Evolutionary conservation across 148 eudicot genomes (phyloP).

Genomic region (Hydrangea macrophylla): DNA sequence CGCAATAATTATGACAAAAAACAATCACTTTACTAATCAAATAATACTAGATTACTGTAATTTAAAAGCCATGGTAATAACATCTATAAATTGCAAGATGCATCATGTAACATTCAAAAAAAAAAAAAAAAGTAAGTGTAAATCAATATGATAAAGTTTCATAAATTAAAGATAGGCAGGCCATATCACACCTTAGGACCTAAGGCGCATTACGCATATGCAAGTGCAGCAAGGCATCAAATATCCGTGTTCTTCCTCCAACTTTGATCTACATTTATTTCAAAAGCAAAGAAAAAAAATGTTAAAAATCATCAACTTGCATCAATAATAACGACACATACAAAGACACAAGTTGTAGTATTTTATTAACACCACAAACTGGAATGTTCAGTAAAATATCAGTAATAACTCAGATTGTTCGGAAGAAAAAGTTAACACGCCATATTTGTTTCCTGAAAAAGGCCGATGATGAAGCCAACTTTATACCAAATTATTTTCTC

Average conservation of each 20-base stretch:
- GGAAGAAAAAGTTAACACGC: background rate
- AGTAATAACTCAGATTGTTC: too few species aligned
- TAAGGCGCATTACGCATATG: background rate
- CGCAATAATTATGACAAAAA: too few species aligned
- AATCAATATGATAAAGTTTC: background rate
- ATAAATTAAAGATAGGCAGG: background rate
- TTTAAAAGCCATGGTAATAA: background rate
- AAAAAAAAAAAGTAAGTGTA: background rate
- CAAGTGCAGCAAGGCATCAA: background rate
- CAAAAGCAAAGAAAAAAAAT: background rate
- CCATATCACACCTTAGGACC: constrained; percentile 5
- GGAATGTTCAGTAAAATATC: background rate
- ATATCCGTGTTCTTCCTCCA: background rate
- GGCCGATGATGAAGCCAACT: background rate
- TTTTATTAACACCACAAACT: background rate
- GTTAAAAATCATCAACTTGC: background rate
- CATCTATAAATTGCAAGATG: background rate
- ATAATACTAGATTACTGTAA: background rate
- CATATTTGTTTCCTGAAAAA: too few species aligned
- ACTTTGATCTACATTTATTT: background rate
- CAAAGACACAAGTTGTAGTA: background rate
- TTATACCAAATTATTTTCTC: too few species aligned
- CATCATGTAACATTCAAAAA: background rate
- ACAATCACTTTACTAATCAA: too few species aligned
- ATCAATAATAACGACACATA: background rate